These are phyloP conservation scores for Aspergillus novoparasiticus DNA, from an alignment of 2,329 filamentous ascomycete genomes.

Conservation along the genomic window DNA sequence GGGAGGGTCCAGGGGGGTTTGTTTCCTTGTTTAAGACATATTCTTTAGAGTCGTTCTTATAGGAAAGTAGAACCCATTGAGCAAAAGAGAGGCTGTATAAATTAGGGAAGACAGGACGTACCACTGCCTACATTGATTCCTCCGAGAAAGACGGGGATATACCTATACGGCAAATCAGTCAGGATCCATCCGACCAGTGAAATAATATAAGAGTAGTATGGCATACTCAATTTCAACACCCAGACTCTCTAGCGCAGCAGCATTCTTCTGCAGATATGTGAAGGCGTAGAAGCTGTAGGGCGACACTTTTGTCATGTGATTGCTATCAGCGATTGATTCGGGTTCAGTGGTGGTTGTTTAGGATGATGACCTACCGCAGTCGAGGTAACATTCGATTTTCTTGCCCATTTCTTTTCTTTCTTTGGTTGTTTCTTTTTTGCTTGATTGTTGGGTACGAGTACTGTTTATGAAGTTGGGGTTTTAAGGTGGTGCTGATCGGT, in stretches of 20 bases:
- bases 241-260: slow-evolving; percentile 58
- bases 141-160: slow-evolving; percentile 72
- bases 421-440: not conserved
- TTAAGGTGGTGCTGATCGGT: not conserved
- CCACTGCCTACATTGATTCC: slow-evolving; percentile 65
- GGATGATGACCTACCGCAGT: slow-evolving; percentile 58
- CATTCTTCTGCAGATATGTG: slow-evolving; percentile 60
- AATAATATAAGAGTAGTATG: no score
- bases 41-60: not conserved
- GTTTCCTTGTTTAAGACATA: slow-evolving; percentile 58
- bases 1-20: slow-evolving; percentile 72
- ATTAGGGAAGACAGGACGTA: no score
- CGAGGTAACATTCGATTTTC: slow-evolving; percentile 67
- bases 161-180: slow-evolving; percentile 46
- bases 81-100: not conserved
- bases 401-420: slow-evolving; percentile 53
- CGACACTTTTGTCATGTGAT: slow-evolving; percentile 56
- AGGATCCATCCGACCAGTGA: not conserved
- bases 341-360: not conserved
- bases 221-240: slow-evolving; percentile 68
- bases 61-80: not conserved
- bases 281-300: slow-evolving; percentile 58
- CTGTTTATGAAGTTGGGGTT: not conserved
- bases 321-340: not conserved
- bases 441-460: not conserved